These are phyloP conservation scores for Rubia tinctorum DNA, from an alignment of 305 asterid species.

Conservation along the genomic window DNA sequence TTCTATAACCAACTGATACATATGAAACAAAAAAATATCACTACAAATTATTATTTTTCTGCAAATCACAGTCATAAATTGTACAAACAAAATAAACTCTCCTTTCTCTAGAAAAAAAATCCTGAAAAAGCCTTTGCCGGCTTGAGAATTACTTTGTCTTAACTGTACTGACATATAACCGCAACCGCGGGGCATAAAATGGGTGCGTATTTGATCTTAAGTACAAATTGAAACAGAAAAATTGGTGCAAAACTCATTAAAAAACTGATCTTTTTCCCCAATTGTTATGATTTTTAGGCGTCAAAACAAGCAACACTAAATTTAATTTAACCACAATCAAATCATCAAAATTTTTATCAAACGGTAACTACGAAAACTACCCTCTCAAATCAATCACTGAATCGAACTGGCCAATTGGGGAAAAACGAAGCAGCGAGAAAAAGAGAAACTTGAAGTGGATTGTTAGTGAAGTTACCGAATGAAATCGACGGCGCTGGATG, in stretches of 20 bases:
- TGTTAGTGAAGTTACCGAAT: slow-evolving; percentile 15
- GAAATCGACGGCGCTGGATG: slow-evolving; percentile 13
- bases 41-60: background rate
- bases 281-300: background rate
- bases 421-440: background rate
- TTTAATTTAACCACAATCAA: background rate
- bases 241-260: background rate
- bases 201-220: background rate
- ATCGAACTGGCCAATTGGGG: too few species aligned
- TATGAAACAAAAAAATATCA: background rate
- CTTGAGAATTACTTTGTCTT: background rate
- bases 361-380: background rate
- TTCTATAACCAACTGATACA: slow-evolving; percentile 23
- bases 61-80: background rate
- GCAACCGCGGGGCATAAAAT: background rate
- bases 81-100: background rate
- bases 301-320: background rate
- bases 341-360: background rate
- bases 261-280: background rate
- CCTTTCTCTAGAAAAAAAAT: background rate
- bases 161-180: background rate
- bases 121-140: background rate
- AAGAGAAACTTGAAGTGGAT: slow-evolving; percentile 18
- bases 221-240: background rate
- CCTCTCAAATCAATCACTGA: background rate